A percentile compares a stretch with the other conserved stretches of the same genome.
Evolutionary conservation across 805 yeast genomes (phyloP).

Genomic region (Zygosaccharomyces siamensis): DNA sequence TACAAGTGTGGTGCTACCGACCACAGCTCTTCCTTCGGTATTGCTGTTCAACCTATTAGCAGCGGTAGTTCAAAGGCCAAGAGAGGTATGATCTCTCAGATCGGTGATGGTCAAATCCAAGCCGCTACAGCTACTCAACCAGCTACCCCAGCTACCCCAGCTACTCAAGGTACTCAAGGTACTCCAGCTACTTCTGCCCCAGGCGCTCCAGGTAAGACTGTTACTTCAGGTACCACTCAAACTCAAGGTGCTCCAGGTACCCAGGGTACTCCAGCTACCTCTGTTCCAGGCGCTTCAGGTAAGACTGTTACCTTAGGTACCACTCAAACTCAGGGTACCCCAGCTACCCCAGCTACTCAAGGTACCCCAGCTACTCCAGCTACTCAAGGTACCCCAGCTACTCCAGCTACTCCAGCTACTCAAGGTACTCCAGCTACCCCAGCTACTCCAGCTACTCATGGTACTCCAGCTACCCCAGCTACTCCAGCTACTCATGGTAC

Average conservation of each 20-base stretch:
- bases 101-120: conserved; percentile 42
- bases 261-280: conserved; percentile 10
- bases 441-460: not conserved
- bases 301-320: conserved; percentile 18
- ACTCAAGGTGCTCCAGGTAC: conserved; percentile 19
- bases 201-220: conserved; percentile 14
- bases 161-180: conserved; percentile 14
- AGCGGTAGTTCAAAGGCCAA: conserved; percentile 33
- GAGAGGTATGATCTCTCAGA: conserved; percentile 40
- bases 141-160: conserved; percentile 23
- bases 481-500: not conserved
- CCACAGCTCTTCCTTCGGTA: conserved; percentile 57
- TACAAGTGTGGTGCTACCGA: conserved; percentile 54
- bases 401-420: not conserved
- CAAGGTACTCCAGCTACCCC: not conserved
- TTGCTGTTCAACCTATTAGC: conserved; percentile 51
- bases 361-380: not conserved
- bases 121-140: conserved; percentile 16
- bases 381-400: not conserved
- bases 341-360: conserved; percentile 17
- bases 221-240: conserved; percentile 16
- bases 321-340: conserved; percentile 17
- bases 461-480: conserved; percentile 1
- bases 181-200: conserved; percentile 34
- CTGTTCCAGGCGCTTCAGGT: not conserved